Conservation (phyloP, 2,329 filamentous ascomycete species). For the Nigrograna mackinnonii region DNA sequence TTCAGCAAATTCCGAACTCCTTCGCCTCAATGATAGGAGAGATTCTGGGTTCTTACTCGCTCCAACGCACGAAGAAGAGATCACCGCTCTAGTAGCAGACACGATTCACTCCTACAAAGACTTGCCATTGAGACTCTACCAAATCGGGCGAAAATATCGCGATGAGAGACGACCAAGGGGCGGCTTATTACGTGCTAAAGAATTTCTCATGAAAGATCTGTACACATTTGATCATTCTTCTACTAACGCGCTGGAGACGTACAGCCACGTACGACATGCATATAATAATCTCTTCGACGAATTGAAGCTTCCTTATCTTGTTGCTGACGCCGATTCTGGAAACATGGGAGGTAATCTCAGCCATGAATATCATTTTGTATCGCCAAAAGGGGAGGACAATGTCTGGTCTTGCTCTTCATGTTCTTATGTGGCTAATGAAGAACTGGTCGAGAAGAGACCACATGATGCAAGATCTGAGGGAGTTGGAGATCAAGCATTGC, state of each 20-base stretch:
- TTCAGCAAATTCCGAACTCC: constrained; percentile 79
- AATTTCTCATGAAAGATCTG: constrained; percentile 98
- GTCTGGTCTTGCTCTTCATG: constrained; percentile 77
- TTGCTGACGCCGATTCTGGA: constrained; percentile 91
- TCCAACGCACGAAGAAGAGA: constrained; percentile 96
- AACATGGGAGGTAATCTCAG: constrained; percentile 92
- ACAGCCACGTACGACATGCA: constrained; percentile 70
- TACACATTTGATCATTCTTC: constrained; percentile 85
- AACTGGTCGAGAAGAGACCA: constrained; percentile 64
- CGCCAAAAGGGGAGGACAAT: constrained; percentile 79
- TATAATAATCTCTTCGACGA: constrained; percentile 82
- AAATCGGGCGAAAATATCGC: constrained; percentile 91
- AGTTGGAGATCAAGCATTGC: constrained; percentile 11
- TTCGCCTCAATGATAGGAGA: constrained; percentile 79
- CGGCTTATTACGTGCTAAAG: constrained; percentile 82
- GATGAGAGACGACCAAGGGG: constrained; percentile 90
- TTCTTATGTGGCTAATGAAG: constrained; percentile 81
- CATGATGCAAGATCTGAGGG: background rate
- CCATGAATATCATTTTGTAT: constrained; percentile 91
- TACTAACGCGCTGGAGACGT: constrained; percentile 76
- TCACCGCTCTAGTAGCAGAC: constrained; percentile 77
- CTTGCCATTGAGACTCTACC: constrained; percentile 84
- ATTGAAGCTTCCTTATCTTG: constrained; percentile 78
- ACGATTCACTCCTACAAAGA: constrained; percentile 82
- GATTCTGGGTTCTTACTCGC: constrained; percentile 75